A percentile compares a stretch with the other conserved stretches of the same genome.
Evolutionary conservation across 495 filamentous ascomycete species (phyloP).

Genomic region (Massariosphaeria phaeospora): DNA sequence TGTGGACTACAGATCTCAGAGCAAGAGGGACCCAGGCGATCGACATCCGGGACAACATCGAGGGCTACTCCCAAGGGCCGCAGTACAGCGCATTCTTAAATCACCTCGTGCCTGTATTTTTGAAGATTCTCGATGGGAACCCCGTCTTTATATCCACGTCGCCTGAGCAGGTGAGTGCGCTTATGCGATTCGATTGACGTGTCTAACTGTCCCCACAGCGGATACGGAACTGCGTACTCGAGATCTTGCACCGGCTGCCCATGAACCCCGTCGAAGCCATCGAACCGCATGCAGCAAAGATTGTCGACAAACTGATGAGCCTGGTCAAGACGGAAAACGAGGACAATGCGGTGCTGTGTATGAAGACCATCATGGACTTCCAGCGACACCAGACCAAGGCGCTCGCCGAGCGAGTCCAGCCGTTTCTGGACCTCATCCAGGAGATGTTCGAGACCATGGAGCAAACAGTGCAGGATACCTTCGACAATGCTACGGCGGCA

Average conservation of each 20-base stretch:
- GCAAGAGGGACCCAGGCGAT: slow-evolving; percentile 69
- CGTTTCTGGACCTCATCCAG: slow-evolving; percentile 84
- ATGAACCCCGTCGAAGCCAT: slow-evolving; percentile 72
- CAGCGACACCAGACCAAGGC: slow-evolving; percentile 86
- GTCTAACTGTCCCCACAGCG: slow-evolving; percentile 52
- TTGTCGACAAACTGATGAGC: slow-evolving; percentile 83
- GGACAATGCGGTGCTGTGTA: slow-evolving; percentile 94
- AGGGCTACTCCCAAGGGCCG: slow-evolving; percentile 59
- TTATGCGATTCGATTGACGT: background rate
- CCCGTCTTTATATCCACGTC: slow-evolving; percentile 88
- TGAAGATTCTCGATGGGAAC: slow-evolving; percentile 74
- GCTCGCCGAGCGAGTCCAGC: slow-evolving; percentile 72
- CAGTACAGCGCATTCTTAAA: slow-evolving; percentile 72
- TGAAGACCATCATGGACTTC: slow-evolving; percentile 96
- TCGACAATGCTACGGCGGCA: slow-evolving; percentile 67
- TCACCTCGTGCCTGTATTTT: slow-evolving; percentile 84
- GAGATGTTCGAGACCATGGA: slow-evolving; percentile 95
- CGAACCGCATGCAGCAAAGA: slow-evolving; percentile 77
- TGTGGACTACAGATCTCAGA: slow-evolving; percentile 58
- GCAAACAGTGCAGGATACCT: slow-evolving; percentile 84
- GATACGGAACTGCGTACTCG: slow-evolving; percentile 83
- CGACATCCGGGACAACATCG: slow-evolving; percentile 79
- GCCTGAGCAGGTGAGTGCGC: slow-evolving; percentile 63
- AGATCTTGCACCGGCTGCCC: slow-evolving; percentile 89
- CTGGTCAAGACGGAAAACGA: slow-evolving; percentile 91